phyloP scores from a whole-genome alignment of 768 basidiomycete species.

The Tulasnella sp. region DNA sequence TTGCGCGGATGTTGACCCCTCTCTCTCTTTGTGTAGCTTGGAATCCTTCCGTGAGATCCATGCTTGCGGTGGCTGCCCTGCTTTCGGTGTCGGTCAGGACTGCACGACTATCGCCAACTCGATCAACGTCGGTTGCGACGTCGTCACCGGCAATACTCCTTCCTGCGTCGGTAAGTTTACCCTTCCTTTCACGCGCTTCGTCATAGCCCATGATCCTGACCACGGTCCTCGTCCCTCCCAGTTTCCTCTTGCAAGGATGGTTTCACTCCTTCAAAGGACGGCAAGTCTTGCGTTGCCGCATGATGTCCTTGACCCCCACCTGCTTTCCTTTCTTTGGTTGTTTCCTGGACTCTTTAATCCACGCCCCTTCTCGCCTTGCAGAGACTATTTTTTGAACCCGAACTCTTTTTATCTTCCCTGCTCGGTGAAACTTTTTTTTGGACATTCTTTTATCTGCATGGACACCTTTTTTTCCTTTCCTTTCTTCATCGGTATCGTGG shows the following conservation, averaged over 20 bases:
- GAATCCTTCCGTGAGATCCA: conserved; percentile 55
- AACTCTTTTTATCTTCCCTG: neutral
- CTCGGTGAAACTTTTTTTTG: neutral
- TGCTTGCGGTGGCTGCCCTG: conserved; percentile 69
- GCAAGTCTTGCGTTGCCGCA: neutral
- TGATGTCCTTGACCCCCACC: neutral
- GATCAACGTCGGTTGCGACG: conserved; percentile 64
- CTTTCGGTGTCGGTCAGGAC: conserved; percentile 56
- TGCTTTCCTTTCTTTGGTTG: neutral
- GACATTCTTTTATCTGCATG: neutral
- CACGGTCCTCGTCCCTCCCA: too few relatives aligned
- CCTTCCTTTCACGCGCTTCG: too few relatives aligned
- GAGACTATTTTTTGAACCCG: neutral
- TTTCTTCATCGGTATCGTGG: neutral
- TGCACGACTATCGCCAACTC: conserved; percentile 59
- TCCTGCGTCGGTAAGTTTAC: neutral
- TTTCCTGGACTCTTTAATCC: conserved; percentile 1
- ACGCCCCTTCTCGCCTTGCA: neutral
- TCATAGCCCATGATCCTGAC: too few relatives aligned
- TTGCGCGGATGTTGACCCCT: neutral
- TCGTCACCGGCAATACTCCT: conserved; percentile 26
- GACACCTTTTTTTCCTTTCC: neutral
- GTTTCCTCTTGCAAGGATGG: neutral
- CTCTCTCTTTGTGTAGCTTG: conserved; percentile 30
- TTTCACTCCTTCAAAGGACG: neutral